A percentile compares a stretch with the other conserved stretches of the same genome.
These are phyloP conservation scores for Neospora caninum DNA, from an alignment of 169 alveolate species.

Conservation along the genomic window DNA sequence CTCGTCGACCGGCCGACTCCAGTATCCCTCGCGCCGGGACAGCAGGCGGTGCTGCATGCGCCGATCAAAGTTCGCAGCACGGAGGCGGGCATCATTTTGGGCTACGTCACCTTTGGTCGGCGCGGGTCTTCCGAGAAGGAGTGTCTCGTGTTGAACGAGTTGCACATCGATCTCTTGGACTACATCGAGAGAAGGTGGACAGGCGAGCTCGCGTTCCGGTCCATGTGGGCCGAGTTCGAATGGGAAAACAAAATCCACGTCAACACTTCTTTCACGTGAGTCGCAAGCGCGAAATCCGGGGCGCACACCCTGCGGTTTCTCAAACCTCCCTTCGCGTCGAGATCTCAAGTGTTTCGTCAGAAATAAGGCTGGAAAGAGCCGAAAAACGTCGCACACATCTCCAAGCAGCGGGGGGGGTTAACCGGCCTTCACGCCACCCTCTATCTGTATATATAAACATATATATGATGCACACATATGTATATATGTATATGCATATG, in stretches of 20 bases:
- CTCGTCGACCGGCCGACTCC: conserved; percentile 86
- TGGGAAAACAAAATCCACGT: conserved; percentile 91
- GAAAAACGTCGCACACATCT: too few relatives aligned
- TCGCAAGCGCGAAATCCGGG: not conserved
- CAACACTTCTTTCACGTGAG: conserved; percentile 64
- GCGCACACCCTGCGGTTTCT: too few relatives aligned
- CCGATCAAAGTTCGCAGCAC: conserved; percentile 81
- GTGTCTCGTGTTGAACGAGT: conserved; percentile 83
- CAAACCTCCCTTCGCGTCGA: too few relatives aligned
- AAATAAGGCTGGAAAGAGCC: too few relatives aligned
- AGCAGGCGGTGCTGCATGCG: conserved; percentile 75
- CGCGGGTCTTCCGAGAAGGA: conserved; percentile 75
- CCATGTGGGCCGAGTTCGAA: conserved; percentile 93
- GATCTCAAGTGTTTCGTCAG: too few relatives aligned
- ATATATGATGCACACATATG: not conserved
- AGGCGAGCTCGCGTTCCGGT: conserved; percentile 83
- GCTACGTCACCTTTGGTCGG: conserved; percentile 91
- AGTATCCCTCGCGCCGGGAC: conserved; percentile 80
- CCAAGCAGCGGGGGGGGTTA: too few relatives aligned
- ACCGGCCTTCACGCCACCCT: too few relatives aligned
- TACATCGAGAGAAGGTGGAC: conserved; percentile 84
- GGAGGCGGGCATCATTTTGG: conserved; percentile 93
- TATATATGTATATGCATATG: not conserved
- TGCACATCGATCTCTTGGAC: conserved; percentile 87
- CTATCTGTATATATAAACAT: too few relatives aligned